Evolutionary conservation across 768 basidiomycete genomes (phyloP), one percentile per base, ranked within the genome.

Genomic region (Pulveroboletus ravenelii): DNA sequence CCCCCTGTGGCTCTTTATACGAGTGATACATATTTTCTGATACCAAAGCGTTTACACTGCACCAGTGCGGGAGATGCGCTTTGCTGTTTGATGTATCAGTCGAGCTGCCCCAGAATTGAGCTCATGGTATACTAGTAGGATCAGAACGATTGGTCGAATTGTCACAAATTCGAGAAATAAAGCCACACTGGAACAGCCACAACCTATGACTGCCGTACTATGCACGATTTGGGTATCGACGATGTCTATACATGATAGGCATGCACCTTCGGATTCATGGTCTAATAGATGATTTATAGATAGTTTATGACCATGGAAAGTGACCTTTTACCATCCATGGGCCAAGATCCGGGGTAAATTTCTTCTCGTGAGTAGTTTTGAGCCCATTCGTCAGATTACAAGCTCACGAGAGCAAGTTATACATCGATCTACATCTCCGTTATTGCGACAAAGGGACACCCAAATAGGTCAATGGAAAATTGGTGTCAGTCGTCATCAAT

Each of bases 391-490:
- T 23, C 20, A 13, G 9, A 20, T 44, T 32, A 20, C 10, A 1
- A n/a, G 7, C 13, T 18, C 13, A 29, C 3, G 13, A 30, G 12
- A 31, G 25, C 25, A 4, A 2, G 7, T 30, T 3, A 18, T 30
- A 8, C 20, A 42, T 20, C 20, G 20, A 23, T 23, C 4, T 23
- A 23, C 4, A 37, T 17, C 7, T 29, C 3, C 15, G 8, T 25
- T 44, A 42, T 23, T 2, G 18, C 41, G 17, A 66, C 59, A 66
- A 68, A 47, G 62, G 48, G 37, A 67, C 30, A 10, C 18, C 63
- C 27, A 53, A 55, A 65, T 46, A 41, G 12, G 53, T 43, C 6
- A 17, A 30, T 46, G 48, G 39, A 52, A 60, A 48, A 20, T 32
- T 8, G 4, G 42, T 25, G 31, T 3, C 15, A 25, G 15, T 27